Base-by-base conservation (phyloP, 2,329 filamentous ascomycete species). In the Zasmidium cellare region DNA sequence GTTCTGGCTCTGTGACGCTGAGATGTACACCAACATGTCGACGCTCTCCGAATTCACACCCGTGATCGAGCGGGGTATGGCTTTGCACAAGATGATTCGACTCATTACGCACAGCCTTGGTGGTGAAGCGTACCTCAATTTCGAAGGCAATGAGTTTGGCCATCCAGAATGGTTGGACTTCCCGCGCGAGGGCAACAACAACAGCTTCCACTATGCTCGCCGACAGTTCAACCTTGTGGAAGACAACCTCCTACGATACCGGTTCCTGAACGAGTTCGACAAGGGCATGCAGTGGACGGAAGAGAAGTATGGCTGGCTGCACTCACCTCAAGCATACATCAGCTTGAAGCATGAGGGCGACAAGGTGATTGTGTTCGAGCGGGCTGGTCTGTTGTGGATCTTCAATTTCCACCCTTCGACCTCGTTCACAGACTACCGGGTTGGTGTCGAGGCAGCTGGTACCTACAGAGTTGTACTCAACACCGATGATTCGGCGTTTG, bases 131-230 rank as follows among this genome's bases (percentile, higher is more conserved):
- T 99, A 96, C 72, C 88, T 99, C 53, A 99, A 97, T 79, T 99
- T 99, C 68, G 92, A 97, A 77, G 94, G 94, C 60, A 99, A 99
- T 75, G 94, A 99, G 76, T 99, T 99, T 71, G 94, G 94, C 0
- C 94, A 99, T 72, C 94, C 94, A 0, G 94, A 99, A 76, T 99
- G 94, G 94, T 89, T 99, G 41, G 94, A 99, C 75, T 99, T 99
- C 76, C 94, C 94, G 3, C 90, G 94, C 52, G 91, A 88, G 69
- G 94, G 94, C 55, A 74, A 74, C 61, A 60, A 62, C 60, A 75
- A 74, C 65, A 70, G 67, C 59, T 74, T 74, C 64, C 72, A 75
- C 64, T 75, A 75, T 62, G 72, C 73, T 16, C 86, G 94, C 20
- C 89, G 94, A 58, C 93, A 97, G 74, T 87, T 97, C 66, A 97